These are phyloP conservation scores for Oxytropis ochrocephala DNA, from an alignment of 306 rosid species.

Conservation along the genomic window DNA sequence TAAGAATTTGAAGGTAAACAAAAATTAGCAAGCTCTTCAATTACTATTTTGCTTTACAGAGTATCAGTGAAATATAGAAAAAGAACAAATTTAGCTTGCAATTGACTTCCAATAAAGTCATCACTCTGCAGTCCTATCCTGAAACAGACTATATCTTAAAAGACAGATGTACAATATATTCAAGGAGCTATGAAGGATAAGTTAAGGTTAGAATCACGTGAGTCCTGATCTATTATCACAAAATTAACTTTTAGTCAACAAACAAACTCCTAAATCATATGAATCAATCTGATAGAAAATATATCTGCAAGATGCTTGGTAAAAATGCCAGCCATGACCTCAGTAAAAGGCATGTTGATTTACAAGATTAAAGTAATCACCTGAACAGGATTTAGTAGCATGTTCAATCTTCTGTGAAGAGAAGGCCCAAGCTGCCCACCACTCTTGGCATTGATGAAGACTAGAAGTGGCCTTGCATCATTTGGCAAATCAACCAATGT, in stretches of 20 bases:
- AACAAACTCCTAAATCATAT: constrained; percentile 12
- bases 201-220: constrained; percentile 12
- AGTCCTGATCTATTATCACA: constrained; percentile 12
- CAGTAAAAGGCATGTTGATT: background rate
- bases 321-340: constrained; percentile 3
- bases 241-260: constrained; percentile 8
- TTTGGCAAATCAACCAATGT: constrained; percentile 50
- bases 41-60: constrained; percentile 7
- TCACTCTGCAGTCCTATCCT: background rate
- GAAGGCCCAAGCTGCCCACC: constrained; percentile 72
- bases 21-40: background rate
- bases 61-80: background rate
- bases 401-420: constrained; percentile 63
- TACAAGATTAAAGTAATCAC: constrained; percentile 27
- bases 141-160: background rate
- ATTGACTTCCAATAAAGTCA: background rate
- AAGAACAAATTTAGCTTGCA: background rate
- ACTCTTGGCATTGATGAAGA: constrained; percentile 65
- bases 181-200: background rate
- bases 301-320: constrained; percentile 3
- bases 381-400: constrained; percentile 73
- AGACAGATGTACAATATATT: background rate
- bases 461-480: constrained; percentile 69
- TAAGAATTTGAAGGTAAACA: background rate
- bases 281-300: background rate